Evolutionary conservation across 495 filamentous ascomycete species (phyloP).

Genomic region (Lophiostoma macrostomum): DNA sequence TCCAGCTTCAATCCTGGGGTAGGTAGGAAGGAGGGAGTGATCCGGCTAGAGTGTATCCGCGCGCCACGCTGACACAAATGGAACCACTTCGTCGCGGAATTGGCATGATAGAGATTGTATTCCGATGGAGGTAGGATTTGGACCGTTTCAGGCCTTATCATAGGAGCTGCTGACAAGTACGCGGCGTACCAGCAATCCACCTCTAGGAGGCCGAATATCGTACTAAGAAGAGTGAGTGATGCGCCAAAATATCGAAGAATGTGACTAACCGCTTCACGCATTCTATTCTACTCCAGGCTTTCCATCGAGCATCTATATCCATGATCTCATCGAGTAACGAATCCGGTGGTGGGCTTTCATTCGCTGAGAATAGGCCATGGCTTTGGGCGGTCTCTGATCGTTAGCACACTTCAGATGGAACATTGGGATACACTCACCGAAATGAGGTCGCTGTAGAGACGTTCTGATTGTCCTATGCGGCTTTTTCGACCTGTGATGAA

Average conservation of each 20-base stretch:
- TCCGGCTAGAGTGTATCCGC: slow-evolving; percentile 18
- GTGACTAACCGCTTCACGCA: slow-evolving; percentile 49
- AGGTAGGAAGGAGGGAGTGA: slow-evolving; percentile 25
- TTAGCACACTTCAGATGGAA: not conserved
- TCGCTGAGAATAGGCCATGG: slow-evolving; percentile 51
- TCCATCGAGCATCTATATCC: slow-evolving; percentile 52
- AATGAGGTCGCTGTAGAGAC: slow-evolving; percentile 52
- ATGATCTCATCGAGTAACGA: slow-evolving; percentile 47
- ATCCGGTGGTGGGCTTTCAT: slow-evolving; percentile 48
- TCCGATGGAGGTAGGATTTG: slow-evolving; percentile 51
- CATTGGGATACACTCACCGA: slow-evolving; percentile 40
- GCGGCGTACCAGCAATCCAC: slow-evolving; percentile 53
- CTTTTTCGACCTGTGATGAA: slow-evolving; percentile 49
- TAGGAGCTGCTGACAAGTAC: slow-evolving; percentile 49
- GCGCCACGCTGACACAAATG: slow-evolving; percentile 42
- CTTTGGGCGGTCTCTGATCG: slow-evolving; percentile 47
- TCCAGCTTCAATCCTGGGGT: slow-evolving; percentile 27
- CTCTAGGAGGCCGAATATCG: slow-evolving; percentile 50
- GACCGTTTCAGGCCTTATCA: slow-evolving; percentile 48
- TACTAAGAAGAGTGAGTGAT: slow-evolving; percentile 34
- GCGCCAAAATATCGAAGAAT: not conserved
- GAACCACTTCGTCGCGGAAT: slow-evolving; percentile 48
- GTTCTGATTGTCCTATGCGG: slow-evolving; percentile 49
- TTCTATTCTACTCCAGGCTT: slow-evolving; percentile 54
- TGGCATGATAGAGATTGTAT: slow-evolving; percentile 48